Evolutionary conservation across 73 alveolate genomes (phyloP).

Genomic region (Blepharisma japonicum): DNA sequence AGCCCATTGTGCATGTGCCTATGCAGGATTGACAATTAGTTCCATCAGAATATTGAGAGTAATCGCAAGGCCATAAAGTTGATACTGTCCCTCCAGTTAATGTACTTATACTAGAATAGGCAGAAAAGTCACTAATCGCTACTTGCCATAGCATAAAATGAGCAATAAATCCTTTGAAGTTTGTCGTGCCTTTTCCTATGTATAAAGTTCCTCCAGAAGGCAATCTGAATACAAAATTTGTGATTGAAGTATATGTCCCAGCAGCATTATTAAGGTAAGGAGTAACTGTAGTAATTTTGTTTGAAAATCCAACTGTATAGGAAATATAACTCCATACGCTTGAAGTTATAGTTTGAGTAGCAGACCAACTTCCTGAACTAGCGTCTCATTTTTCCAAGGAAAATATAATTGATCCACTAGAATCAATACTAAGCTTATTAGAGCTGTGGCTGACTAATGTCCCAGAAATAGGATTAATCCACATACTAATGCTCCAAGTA

Average conservation of each 20-base stretch:
- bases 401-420: background rate
- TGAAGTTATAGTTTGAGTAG: background rate
- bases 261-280: background rate
- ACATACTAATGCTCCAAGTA: background rate
- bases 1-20: background rate
- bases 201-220: too few relatives aligned
- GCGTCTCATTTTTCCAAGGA: background rate
- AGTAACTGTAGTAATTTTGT: background rate
- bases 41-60: background rate
- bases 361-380: background rate
- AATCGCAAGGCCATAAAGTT: background rate
- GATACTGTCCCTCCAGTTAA: background rate
- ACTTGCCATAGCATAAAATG: background rate
- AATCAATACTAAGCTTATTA: background rate
- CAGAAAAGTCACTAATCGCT: background rate
- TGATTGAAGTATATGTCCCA: too few relatives aligned
- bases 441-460: background rate
- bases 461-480: background rate
- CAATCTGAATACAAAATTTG: too few relatives aligned
- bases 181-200: background rate
- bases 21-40: background rate
- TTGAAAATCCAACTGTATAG: background rate
- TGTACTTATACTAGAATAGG: background rate
- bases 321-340: background rate
- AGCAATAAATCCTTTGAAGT: conserved; percentile 1